phyloP scores from a whole-genome alignment of 2,329 filamentous ascomycete genomes.

The Fusarium annulatum region DNA sequence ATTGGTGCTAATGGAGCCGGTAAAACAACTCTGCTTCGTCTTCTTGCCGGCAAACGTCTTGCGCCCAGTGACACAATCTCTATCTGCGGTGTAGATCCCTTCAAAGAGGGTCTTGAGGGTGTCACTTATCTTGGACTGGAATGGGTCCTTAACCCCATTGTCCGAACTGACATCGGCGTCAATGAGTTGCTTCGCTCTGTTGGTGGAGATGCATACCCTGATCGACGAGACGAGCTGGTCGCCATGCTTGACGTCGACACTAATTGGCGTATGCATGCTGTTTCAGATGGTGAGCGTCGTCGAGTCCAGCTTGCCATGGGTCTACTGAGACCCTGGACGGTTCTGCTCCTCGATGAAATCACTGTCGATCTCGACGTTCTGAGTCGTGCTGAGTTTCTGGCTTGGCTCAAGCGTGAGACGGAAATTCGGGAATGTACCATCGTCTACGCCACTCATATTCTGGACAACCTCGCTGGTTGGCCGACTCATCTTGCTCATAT shows the following conservation, averaged over 20 bases:
- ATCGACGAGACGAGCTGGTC: conserved; percentile 87
- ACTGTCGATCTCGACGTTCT: conserved; percentile 96
- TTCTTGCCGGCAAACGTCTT: conserved; percentile 94
- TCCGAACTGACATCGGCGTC: conserved; percentile 94
- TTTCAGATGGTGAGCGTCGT: conserved; percentile 90
- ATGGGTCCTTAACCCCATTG: conserved; percentile 98
- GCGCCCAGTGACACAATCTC: conserved; percentile 79
- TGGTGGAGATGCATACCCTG: conserved; percentile 85
- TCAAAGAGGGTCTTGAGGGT: conserved; percentile 88
- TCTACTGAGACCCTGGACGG: conserved; percentile 87
- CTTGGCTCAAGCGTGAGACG: conserved; percentile 88
- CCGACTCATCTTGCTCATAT: conserved; percentile 96
- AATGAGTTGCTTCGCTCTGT: conserved; percentile 85
- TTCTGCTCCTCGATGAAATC: conserved; percentile 93
- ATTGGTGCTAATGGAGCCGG: conserved; percentile 98
- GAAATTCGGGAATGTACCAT: conserved; percentile 85
- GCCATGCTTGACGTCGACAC: conserved; percentile 91
- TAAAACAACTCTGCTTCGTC: conserved; percentile 94
- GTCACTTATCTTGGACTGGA: conserved; percentile 97
- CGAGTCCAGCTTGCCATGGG: conserved; percentile 98
- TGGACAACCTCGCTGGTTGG: conserved; percentile 95
- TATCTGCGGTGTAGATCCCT: conserved; percentile 89
- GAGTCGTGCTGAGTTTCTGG: conserved; percentile 84
- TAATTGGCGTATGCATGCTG: conserved; percentile 94
- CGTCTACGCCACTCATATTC: conserved; percentile 96